Evolutionary conservation across 352 stramenopile genomes (phyloP).

Genomic region (Globisporangium recalcitrans): DNA sequence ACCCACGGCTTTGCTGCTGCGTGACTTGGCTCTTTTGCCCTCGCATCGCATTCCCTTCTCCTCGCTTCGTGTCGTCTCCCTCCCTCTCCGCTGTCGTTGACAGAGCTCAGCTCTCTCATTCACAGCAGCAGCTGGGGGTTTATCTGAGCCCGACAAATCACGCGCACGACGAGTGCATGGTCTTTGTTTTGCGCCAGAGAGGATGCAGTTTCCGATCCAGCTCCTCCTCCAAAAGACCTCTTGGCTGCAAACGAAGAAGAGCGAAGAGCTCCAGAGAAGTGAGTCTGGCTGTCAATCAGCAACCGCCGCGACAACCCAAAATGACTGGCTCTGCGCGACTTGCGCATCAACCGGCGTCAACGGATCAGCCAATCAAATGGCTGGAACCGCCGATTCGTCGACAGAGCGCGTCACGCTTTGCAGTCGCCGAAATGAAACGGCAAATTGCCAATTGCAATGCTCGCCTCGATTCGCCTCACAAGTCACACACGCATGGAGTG

Average conservation of each 20-base stretch:
- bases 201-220: neutral
- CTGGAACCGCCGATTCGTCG: slow-evolving; percentile 2
- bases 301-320: neutral
- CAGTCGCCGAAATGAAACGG: neutral
- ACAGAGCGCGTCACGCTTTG: slow-evolving; percentile 9
- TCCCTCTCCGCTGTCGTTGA: neutral
- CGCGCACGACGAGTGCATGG: neutral
- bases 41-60: neutral
- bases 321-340: slow-evolving; percentile 7
- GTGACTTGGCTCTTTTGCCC: neutral
- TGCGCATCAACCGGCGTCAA: slow-evolving; percentile 2
- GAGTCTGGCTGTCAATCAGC: neutral
- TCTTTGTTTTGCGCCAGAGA: neutral
- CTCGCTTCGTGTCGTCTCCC: neutral
- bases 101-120: neutral
- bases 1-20: neutral
- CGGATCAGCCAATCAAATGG: neutral
- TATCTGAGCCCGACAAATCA: slow-evolving; percentile 4
- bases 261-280: neutral
- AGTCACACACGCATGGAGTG: neutral
- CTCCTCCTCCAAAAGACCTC: slow-evolving; percentile 5
- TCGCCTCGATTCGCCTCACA: neutral
- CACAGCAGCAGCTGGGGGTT: neutral
- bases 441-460: neutral
- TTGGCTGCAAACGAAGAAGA: slow-evolving; percentile 12